Base-by-base conservation (phyloP, 2,329 filamentous ascomycete species). In the Paracorniculantispora psalliotae region DNA sequence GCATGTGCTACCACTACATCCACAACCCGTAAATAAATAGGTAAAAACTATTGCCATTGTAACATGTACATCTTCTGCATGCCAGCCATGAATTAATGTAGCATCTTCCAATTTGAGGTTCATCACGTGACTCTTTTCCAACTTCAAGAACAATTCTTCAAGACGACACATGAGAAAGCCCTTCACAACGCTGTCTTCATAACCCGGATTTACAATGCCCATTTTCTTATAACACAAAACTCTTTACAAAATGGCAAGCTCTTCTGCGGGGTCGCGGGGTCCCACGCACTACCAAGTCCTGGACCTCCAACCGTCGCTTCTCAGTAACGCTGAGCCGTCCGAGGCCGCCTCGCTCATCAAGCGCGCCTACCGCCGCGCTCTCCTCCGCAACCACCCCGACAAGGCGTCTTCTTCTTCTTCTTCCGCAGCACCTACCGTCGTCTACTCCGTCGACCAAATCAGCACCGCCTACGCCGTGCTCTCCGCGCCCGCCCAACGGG, bases 301-400 rank as follows among this genome's bases (percentile, higher is more conserved):
- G 59, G 77, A 77, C 60, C 74, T 88, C 61, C 79, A 81, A 13
- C 75, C 76, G 19, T 65, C 75, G 59, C 69, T 82, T 57, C 73
- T 83, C 60, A 71, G 78, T 65, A 69, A 74, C 60, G 68, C 75
- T 56, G 65, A 72, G 33, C 23, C 57, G 17, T 23, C 28, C 61
- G 75, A 79, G 66, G 69, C 77, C 43, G 67, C 74, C 63, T 73
- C 77, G 51, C 73, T 82, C 53, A 74, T 88, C 61, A 87, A 85
- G 67, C 79, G 79, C 61, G 85, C 85, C 61, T 89, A 89, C 72
- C 84, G 79, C 69, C 79, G 82, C 57, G 84, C 86, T 23, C 79
- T 89, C 35, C 79, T 89, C 17, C 79, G 77, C 63, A 79, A 88
- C 73, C 86, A 89, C 71, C 86, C 86, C 2, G 85, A 88, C 73